Base-by-base conservation (phyloP, 129 eudicot species). In the Scalesia atractyloides region DNA sequence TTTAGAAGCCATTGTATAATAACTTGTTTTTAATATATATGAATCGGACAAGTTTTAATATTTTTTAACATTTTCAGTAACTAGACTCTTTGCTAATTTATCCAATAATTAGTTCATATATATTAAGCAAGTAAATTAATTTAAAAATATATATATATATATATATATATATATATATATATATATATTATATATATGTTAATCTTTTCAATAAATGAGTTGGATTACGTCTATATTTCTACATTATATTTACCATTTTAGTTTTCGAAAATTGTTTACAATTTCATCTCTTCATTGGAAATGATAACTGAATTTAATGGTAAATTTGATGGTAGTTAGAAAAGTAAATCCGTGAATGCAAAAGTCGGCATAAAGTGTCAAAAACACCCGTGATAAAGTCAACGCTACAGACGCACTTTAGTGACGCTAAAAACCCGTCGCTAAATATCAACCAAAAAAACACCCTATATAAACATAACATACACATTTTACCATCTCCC, bases 251-350 rank as follows among this genome's bases (percentile, higher is more conserved):
- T 50, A 50, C 17, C 9, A 17, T 18, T 16, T 52, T 7, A 52
- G 18, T 22, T 67, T 67, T 6, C n/a, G 15, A 48, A 68, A 48
- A 26, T 0, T 68, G 73, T 48, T 26, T 49, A 7, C 2, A 0
- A 43, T 0, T 48, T 47, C 41, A 70, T 37, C 19, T 9, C 2
- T 69, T 39, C 7, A 37, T 39, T 20, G 75, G 46, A 17, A 70
- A 37, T 19, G 9, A 18, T 30, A 36, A 20, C 0, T 7, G 41
- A 63, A 53, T 81, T 72, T 39, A 70, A 72, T 72, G 57, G 43
- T 58, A 72, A 72, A 57, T 41, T 72, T 57, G 46, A 20, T 56
- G 67, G 76, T 70, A 13, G 75, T 70, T 70, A 17, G 50, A 5
- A 19, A 34, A 74, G 12, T 50, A 19, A 73, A 73, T 14, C 72